phyloP scores from a whole-genome alignment of 441 rosid species.

The Croton laevigatus region DNA sequence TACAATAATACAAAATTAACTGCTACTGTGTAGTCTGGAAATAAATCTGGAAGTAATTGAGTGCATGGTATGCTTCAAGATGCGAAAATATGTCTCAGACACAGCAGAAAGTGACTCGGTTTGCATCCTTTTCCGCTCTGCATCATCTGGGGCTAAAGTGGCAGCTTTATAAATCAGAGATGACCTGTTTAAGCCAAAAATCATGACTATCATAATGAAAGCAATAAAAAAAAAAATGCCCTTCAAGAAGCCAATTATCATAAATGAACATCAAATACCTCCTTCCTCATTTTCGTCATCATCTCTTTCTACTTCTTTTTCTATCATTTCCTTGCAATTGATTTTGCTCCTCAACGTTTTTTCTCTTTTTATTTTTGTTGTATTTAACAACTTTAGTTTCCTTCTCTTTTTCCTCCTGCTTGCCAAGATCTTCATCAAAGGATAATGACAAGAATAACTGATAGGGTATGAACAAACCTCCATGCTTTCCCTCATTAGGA shows the following conservation, averaged over 20 bases:
- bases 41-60: constrained; percentile 53
- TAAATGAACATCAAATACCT: constrained; percentile 40
- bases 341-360: constrained; percentile 38
- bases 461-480: constrained; percentile 38
- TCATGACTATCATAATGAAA: constrained; percentile 10
- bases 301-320: constrained; percentile 66
- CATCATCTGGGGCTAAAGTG: constrained; percentile 55
- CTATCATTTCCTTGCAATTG: constrained; percentile 52
- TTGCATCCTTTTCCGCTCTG: constrained; percentile 71
- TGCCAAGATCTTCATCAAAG: constrained; percentile 78
- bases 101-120: constrained; percentile 77
- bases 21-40: constrained; percentile 7
- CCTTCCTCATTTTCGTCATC: constrained; percentile 70
- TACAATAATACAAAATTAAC: constrained; percentile 9
- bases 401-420: constrained; percentile 28
- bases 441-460: constrained; percentile 66
- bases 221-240: not conserved
- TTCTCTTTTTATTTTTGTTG: constrained; percentile 59
- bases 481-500: constrained; percentile 76
- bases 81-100: constrained; percentile 88
- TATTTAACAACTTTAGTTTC: constrained; percentile 38
- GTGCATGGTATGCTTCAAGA: constrained; percentile 69
- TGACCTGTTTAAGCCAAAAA: constrained; percentile 49
- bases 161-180: constrained; percentile 78
- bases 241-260: not conserved